A percentile compares a stretch with the other conserved stretches of the same genome.
Evolutionary conservation across 2,329 filamentous ascomycete species (phyloP).

Genomic region (Colletotrichum sp.): DNA sequence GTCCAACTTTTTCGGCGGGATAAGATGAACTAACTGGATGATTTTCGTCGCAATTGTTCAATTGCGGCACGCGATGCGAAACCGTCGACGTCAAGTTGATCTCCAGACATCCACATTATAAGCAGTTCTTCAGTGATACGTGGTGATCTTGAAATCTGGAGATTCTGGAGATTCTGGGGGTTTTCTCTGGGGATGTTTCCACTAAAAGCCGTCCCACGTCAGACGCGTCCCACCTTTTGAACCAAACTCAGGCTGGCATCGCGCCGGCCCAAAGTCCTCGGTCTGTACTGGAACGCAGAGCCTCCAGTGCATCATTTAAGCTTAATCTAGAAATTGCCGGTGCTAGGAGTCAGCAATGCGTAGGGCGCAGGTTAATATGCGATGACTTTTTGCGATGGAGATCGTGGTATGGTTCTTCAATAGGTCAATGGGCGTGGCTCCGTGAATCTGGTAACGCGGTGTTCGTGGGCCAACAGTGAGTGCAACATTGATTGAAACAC

Average conservation of each 20-base stretch:
- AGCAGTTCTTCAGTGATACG: neutral
- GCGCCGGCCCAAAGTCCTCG: neutral
- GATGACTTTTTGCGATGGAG: neutral
- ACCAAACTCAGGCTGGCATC: neutral
- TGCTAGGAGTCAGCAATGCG: neutral
- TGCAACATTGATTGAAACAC: neutral
- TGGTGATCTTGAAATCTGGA: neutral
- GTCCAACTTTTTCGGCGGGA: neutral
- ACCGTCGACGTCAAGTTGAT: neutral
- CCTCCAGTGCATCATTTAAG: neutral
- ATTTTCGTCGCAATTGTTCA: neutral
- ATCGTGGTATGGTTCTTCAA: neutral
- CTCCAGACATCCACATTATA: neutral
- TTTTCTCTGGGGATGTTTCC: neutral
- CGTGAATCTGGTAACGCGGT: neutral
- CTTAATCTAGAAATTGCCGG: neutral
- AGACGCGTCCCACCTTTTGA: neutral
- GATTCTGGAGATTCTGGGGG: neutral
- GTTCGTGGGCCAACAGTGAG: neutral
- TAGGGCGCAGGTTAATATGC: neutral
- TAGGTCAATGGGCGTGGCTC: neutral
- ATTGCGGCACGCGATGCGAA: neutral
- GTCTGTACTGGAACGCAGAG: neutral
- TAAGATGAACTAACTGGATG: neutral
- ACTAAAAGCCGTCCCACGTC: neutral